Base-by-base conservation (phyloP, 164 flowering plant genomes). In the Protea cynaroides region DNA sequence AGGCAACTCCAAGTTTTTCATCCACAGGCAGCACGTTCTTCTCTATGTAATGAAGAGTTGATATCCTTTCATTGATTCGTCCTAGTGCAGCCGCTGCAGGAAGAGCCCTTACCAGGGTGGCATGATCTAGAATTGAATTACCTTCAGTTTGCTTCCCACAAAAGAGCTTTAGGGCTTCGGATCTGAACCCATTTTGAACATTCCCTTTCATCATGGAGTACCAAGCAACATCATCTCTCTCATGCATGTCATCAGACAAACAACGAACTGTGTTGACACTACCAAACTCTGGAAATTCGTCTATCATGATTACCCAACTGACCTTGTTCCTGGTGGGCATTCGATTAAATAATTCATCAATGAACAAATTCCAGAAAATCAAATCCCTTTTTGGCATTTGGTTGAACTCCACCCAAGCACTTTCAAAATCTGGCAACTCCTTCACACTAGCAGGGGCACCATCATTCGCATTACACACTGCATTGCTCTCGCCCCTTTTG, bases 191-290 rank as follows among this genome's bases (percentile, higher is more conserved):
- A 71, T 76, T 78, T 61, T 70, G 80, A 61, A 81, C 82, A 69
- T 81, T 84, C 19, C 91, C 95, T 58, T 74, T 71, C 73, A 88
- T 81, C 86, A 88, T 80, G 10, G 86, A 77, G 75, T 86, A 84
- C 74, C 80, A 88, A 59, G 82, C 72, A 17, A 83, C 62, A 14
- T 78, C 76, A 63, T 86, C 91, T 70, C 80, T 75, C 65, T 71
- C 75, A 1, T 80, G 84, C 80, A 84, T 83, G 67, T 68, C 58
- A 67, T 82, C 78, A 61, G 86, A 82, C 60, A 82, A 69, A 54
- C 9, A 7, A 56, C 81, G 75, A 5, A 92, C 88, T 17, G 58
- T 52, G 36, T 78, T 70, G n/a, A 82, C 38, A 11, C 52, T 54
- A 8, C 90, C 88, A 14, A 64, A 25, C 65, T 83, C 83, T 1